phyloP scores from a whole-genome alignment of 768 basidiomycete species.

The Tulasnella sp. region DNA sequence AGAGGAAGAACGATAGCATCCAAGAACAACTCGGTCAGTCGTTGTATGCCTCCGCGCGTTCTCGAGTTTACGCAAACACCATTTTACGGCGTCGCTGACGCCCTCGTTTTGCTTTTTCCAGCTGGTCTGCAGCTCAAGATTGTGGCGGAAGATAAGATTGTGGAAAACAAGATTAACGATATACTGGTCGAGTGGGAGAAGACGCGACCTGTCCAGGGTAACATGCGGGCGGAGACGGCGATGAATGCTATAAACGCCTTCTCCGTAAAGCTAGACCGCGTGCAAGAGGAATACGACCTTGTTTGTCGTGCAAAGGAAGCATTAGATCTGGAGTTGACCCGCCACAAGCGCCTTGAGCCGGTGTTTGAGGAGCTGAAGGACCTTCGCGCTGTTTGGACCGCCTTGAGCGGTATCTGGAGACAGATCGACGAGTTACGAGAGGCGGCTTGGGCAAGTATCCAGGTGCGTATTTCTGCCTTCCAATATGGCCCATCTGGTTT shows the following conservation, averaged over 20 bases:
- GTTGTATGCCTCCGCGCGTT: conserved; percentile 6
- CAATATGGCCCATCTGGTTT: not conserved
- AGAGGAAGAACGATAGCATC: conserved; percentile 95
- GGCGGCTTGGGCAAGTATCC: conserved; percentile 79
- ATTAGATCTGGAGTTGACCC: conserved; percentile 79
- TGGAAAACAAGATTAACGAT: conserved; percentile 90
- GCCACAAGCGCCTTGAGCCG: conserved; percentile 83
- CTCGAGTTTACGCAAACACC: not conserved
- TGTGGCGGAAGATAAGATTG: conserved; percentile 97
- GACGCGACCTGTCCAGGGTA: conserved; percentile 92
- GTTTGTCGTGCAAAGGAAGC: conserved; percentile 96
- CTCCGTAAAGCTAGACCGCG: conserved; percentile 76
- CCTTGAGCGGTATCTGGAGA: conserved; percentile 92
- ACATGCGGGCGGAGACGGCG: conserved; percentile 89
- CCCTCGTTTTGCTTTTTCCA: conserved; percentile 25
- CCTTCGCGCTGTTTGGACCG: conserved; percentile 97
- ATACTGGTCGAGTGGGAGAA: conserved; percentile 88
- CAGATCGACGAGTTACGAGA: conserved; percentile 85
- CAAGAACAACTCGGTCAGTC: conserved; percentile 87
- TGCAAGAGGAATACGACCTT: conserved; percentile 91
- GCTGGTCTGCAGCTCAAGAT: conserved; percentile 98
- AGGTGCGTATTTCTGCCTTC: conserved; percentile 25
- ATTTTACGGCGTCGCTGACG: not conserved
- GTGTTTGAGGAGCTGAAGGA: conserved; percentile 92
- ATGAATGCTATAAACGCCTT: conserved; percentile 95